A percentile compares a stretch with the other conserved stretches of the same genome.
Evolutionary conservation across 2,329 filamentous ascomycete genomes (phyloP).

Genomic region (Ophiostoma sp.): DNA sequence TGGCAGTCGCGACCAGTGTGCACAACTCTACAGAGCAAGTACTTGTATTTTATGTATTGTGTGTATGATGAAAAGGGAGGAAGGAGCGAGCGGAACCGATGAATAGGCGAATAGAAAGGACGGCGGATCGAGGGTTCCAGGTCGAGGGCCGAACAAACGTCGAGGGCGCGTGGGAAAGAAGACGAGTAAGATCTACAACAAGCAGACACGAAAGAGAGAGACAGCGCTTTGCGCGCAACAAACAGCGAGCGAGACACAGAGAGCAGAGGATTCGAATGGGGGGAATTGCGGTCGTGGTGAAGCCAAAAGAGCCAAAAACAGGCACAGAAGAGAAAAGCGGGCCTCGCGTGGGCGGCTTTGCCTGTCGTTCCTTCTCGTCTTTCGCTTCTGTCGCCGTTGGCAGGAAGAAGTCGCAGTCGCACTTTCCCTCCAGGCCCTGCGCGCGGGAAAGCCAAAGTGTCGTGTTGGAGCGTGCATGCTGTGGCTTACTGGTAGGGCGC

Average conservation of each 20-base stretch:
- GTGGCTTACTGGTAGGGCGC: slow-evolving; percentile 18
- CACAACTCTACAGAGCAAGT: not conserved
- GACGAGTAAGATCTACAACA: slow-evolving; percentile 3
- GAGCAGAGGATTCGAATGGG: not conserved
- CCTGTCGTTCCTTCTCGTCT: not conserved
- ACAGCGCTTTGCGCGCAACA: not conserved
- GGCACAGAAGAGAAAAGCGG: slow-evolving; percentile 15
- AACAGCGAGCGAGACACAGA: not conserved
- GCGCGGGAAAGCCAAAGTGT: slow-evolving; percentile 11
- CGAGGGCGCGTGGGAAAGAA: not conserved
- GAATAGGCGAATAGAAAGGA: not conserved
- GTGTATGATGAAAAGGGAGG: not conserved
- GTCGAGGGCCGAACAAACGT: not conserved
- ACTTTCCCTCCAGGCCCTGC: not conserved
- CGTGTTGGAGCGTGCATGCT: slow-evolving; percentile 20
- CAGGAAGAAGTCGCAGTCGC: not conserved
- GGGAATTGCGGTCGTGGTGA: not conserved
- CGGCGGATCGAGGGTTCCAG: slow-evolving; percentile 12
- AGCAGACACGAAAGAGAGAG: not conserved
- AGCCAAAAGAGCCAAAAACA: not conserved
- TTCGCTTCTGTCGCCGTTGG: not conserved
- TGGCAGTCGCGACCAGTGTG: not conserved
- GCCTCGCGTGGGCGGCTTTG: not conserved
- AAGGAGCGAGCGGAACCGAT: not conserved
- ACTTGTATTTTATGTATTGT: not conserved